A percentile compares a stretch with the other conserved stretches of the same genome.
These are phyloP conservation scores for Trichoderma koningiopsis DNA, from an alignment of 2,329 filamentous ascomycete genomes.

Conservation along the genomic window DNA sequence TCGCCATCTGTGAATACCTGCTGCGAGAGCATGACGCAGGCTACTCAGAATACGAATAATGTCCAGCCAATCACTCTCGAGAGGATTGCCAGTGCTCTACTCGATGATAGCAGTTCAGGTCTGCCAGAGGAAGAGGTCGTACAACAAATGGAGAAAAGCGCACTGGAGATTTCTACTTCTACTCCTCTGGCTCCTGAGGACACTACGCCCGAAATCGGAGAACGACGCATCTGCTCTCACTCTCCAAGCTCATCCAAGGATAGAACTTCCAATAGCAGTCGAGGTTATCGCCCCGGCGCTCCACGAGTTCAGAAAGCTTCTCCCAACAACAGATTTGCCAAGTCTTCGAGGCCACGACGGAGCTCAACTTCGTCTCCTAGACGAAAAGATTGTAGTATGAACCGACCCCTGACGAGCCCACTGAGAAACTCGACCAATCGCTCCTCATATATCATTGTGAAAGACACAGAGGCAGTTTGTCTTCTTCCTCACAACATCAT, in stretches of 20 bases:
- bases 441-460: conserved; percentile 27
- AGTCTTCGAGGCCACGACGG: background rate
- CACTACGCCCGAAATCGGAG: background rate
- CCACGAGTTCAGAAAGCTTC: conserved; percentile 27
- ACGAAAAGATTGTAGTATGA: conserved; percentile 27
- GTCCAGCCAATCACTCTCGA: conserved; percentile 29
- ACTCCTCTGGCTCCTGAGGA: background rate
- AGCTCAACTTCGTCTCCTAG: conserved; percentile 28
- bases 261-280: background rate
- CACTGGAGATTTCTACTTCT: background rate
- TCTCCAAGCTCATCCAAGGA: background rate
- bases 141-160: conserved; percentile 1
- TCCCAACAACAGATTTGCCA: conserved; percentile 17
- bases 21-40: conserved; percentile 27
- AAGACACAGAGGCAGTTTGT: background rate
- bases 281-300: conserved; percentile 5
- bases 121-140: conserved; percentile 16
- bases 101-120: conserved; percentile 32
- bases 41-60: conserved; percentile 14
- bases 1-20: conserved; percentile 9
- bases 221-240: background rate
- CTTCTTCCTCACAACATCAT: conserved; percentile 18
- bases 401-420: conserved; percentile 27
- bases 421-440: conserved; percentile 29
- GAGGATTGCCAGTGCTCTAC: conserved; percentile 37